A percentile compares a stretch with the other conserved stretches of the same genome.
These are phyloP conservation scores for Aspergillus leporis DNA, from an alignment of 495 filamentous ascomycete genomes.

Conservation along the genomic window DNA sequence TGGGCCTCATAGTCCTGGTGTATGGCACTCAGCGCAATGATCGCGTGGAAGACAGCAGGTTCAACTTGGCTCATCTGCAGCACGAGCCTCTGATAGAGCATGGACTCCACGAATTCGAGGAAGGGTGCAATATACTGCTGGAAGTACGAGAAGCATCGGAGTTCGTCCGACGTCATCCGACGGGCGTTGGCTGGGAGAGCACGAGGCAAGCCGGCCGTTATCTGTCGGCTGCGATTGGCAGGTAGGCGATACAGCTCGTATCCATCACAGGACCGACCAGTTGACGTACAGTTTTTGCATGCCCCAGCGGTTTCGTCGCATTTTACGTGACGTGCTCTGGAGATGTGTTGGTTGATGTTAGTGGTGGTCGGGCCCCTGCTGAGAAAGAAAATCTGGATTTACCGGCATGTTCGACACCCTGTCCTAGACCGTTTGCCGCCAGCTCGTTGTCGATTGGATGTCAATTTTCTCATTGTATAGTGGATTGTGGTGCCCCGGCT, in stretches of 20 bases:
- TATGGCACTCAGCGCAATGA: conserved; percentile 23
- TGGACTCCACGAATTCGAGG: conserved; percentile 23
- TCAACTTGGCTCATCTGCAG: conserved; percentile 22
- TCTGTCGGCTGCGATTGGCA: background rate
- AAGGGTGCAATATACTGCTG: conserved; percentile 15
- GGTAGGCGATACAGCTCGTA: conserved; percentile 9
- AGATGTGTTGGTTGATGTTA: background rate
- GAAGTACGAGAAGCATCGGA: conserved; percentile 28
- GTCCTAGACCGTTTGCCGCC: background rate
- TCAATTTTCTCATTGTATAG: no score
- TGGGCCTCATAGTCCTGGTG: conserved; percentile 20
- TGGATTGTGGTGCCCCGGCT: no score
- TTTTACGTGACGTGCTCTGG: conserved; percentile 12
- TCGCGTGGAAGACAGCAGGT: conserved; percentile 28
- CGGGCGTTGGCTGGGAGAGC: background rate
- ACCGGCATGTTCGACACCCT: conserved; percentile 19
- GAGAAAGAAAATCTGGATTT: background rate
- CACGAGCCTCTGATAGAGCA: conserved; percentile 23
- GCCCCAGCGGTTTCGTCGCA: conserved; percentile 12
- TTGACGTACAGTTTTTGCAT: conserved; percentile 11
- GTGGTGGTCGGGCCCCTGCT: no score
- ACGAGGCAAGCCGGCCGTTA: background rate
- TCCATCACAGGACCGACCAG: background rate
- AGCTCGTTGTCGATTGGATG: no score
- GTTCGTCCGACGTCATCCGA: conserved; percentile 17